These are phyloP conservation scores for Leccinum sublutescens DNA, from an alignment of 768 basidiomycete species.

Conservation along the genomic window DNA sequence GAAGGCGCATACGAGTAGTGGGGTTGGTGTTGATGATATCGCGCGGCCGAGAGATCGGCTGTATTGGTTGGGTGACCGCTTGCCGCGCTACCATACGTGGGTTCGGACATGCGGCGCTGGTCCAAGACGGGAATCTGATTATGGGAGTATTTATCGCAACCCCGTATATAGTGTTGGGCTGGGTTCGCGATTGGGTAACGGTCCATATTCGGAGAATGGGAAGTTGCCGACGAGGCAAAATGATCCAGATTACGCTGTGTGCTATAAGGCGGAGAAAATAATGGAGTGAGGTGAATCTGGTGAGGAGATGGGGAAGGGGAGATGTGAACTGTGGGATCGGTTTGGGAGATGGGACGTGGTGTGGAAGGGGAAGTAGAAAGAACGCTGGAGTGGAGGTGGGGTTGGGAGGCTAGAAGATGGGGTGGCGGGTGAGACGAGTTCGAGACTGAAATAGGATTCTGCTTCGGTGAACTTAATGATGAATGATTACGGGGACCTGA, in stretches of 20 bases:
- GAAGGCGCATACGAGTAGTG: slow-evolving; percentile 35
- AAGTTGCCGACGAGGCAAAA: slow-evolving; percentile 42
- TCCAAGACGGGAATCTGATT: slow-evolving; percentile 43
- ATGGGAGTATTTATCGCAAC: slow-evolving; percentile 35
- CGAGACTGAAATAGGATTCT: slow-evolving; percentile 14
- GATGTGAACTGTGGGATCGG: not conserved
- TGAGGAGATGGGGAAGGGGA: slow-evolving; percentile 44
- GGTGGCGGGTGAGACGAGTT: slow-evolving; percentile 19
- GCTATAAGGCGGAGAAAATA: slow-evolving; percentile 41
- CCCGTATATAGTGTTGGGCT: slow-evolving; percentile 42
- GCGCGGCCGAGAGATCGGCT: slow-evolving; percentile 33
- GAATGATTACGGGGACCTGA: slow-evolving; percentile 34
- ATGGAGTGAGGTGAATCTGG: slow-evolving; percentile 37
- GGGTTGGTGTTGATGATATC: slow-evolving; percentile 44
- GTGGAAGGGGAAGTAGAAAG: slow-evolving; percentile 7
- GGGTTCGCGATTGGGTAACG: slow-evolving; percentile 37
- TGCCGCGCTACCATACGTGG: slow-evolving; percentile 47
- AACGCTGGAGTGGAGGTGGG: slow-evolving; percentile 9
- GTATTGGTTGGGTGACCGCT: slow-evolving; percentile 33
- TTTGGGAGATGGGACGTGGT: not conserved
- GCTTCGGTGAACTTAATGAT: slow-evolving; percentile 13
- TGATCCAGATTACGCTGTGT: slow-evolving; percentile 46
- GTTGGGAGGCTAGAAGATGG: slow-evolving; percentile 20
- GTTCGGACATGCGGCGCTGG: slow-evolving; percentile 71
- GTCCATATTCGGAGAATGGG: slow-evolving; percentile 41